These are phyloP conservation scores for Metschnikowia kunwiensis DNA, from an alignment of 805 yeast genomes.

Conservation along the genomic window DNA sequence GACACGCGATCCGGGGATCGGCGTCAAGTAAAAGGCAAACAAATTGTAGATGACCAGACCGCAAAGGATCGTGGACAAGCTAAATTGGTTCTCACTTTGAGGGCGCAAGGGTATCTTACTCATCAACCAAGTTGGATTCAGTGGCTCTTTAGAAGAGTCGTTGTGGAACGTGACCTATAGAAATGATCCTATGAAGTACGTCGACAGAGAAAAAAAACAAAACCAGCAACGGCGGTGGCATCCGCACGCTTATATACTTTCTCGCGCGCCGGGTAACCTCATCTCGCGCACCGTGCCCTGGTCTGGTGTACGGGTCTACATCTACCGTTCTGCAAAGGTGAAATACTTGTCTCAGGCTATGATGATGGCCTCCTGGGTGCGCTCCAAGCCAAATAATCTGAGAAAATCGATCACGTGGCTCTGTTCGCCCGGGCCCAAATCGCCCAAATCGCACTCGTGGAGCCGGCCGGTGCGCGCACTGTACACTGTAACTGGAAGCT, in stretches of 20 bases:
- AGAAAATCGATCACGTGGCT: conserved; percentile 39
- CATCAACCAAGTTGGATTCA: conserved; percentile 99
- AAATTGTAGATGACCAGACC: conserved; percentile 77
- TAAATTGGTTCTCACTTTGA: conserved; percentile 73
- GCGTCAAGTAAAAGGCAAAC: conserved; percentile 48
- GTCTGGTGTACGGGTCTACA: conserved; percentile 3
- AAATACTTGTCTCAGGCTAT: conserved; percentile 1
- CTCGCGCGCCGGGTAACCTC: conserved; percentile 13
- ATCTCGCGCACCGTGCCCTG: conserved; percentile 2
- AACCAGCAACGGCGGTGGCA: conserved; percentile 15
- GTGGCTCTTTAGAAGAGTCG: conserved; percentile 99
- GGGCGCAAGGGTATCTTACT: conserved; percentile 84
- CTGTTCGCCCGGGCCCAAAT: conserved; percentile 20
- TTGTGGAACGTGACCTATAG: conserved; percentile 99
- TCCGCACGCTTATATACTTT: conserved; percentile 13
- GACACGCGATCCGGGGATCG: conserved; percentile 37
- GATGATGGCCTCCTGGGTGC: conserved; percentile 6
- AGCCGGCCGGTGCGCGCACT: conserved; percentile 20
- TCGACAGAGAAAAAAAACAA: conserved; percentile 68
- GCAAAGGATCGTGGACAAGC: conserved; percentile 87
- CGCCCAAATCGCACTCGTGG: conserved; percentile 21
- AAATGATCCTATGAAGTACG: conserved; percentile 99
- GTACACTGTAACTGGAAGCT: conserved; percentile 9
- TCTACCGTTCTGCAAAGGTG: neutral
- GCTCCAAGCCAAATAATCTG: conserved; percentile 42